Base-by-base conservation (phyloP, 768 basidiomycete genomes). In the Lentinula raphanica region DNA sequence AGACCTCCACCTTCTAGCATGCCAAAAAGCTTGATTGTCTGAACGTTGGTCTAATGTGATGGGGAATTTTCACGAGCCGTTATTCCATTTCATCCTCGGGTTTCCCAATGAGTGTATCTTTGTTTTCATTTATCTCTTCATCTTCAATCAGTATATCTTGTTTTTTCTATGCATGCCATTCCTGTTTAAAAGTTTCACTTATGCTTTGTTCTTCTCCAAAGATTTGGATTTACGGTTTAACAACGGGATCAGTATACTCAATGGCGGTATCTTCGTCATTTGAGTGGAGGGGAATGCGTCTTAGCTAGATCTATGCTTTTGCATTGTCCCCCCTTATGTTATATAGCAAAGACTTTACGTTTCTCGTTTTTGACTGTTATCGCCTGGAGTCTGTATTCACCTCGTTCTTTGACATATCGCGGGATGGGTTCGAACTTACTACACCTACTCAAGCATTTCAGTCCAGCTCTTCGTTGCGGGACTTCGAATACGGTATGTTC, bases 1-100 rank as follows among this genome's bases (percentile, higher is more conserved):
- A 57, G 56, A 27, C 28, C 56, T 19, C 56, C 56, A 23, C 56
- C 56, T 6, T 48, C 45, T 19, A 57, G 56, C 31, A 57, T 57
- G 56, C 56, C 56, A 15, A 57, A 46, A 25, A 40, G 46, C 23
- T 38, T 57, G 32, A 36, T 39, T 28, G 56, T 57, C 8, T 57
- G 45, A 36, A 21, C n/a, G n/a, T n/a, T n/a, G n/a, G n/a, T n/a
- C n/a, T n/a, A n/a, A n/a, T n/a, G n/a, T n/a, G n/a, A n/a, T n/a
- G n/a, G n/a, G n/a, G n/a, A n/a, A n/a, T n/a, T n/a, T n/a, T n/a
- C n/a, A 7, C 6, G 25, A 40, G 2, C 36, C 35, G 27, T 36
- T 12, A 35, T 27, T 21, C 17, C 12, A 17, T 28, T 5, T 29
- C 17, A 28, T 49, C n/a, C 25, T 3, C 8, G 44, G 19, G 11